Evolutionary conservation across 2,329 filamentous ascomycete species (phyloP).

Genomic region (Penicillium sp.): DNA sequence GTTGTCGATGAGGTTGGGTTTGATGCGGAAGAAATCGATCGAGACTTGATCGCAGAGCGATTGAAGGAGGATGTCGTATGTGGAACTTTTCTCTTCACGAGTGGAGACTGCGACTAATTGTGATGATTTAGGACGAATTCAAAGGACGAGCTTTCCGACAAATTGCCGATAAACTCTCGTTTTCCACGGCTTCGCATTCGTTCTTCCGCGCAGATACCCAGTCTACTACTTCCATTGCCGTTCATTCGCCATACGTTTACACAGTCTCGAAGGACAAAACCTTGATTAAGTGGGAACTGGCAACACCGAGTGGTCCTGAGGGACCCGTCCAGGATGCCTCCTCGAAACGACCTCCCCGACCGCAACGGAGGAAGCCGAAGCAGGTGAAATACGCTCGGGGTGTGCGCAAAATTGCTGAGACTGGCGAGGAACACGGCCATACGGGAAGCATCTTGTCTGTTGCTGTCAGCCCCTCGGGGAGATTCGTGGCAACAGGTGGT

Average conservation of each 20-base stretch:
- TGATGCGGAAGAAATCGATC: conserved; percentile 89
- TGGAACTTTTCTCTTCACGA: background rate
- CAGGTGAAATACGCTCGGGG: conserved; percentile 52
- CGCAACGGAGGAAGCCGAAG: conserved; percentile 46
- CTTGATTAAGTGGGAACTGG: conserved; percentile 86
- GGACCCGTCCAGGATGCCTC: conserved; percentile 64
- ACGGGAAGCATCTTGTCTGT: conserved; percentile 77
- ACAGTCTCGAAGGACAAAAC: conserved; percentile 83
- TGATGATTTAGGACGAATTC: conserved; percentile 63
- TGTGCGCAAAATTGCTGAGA: conserved; percentile 41
- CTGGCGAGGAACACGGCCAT: conserved; percentile 65
- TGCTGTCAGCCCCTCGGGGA: conserved; percentile 84
- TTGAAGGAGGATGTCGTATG: conserved; percentile 81
- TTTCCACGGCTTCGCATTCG: conserved; percentile 65
- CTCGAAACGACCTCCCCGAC: conserved; percentile 58
- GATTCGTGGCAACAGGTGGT: conserved; percentile 87
- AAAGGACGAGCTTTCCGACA: conserved; percentile 87
- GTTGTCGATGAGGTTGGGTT: conserved; percentile 83
- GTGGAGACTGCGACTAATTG: conserved; percentile 12
- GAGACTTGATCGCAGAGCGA: conserved; percentile 85
- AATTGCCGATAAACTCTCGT: conserved; percentile 72
- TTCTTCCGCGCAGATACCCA: conserved; percentile 78
- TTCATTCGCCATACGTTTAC: conserved; percentile 78
- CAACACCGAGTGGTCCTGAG: conserved; percentile 48
- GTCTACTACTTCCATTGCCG: conserved; percentile 75